Evolutionary conservation across 1,139 yeast species (phyloP).

Genomic region (Hyphopichia burtonii): DNA sequence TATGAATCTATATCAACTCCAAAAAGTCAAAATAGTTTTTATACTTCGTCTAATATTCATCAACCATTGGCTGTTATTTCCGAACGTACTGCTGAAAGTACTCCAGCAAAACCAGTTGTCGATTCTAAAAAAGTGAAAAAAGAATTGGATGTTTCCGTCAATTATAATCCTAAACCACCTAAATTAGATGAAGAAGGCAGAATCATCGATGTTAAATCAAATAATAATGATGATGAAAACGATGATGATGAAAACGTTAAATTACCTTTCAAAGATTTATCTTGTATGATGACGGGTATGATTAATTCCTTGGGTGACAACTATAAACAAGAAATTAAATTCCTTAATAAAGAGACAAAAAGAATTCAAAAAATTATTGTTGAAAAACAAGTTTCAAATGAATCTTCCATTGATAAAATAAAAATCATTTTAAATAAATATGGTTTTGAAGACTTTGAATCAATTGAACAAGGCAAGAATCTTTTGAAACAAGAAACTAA

Average conservation of each 20-base stretch:
- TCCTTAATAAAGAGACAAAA: constrained; percentile 19
- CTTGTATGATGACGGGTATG: constrained; percentile 41
- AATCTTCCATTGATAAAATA: constrained; percentile 14
- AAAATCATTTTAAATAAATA: constrained; percentile 17
- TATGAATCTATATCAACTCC: constrained; percentile 36
- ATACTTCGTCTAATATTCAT: constrained; percentile 13
- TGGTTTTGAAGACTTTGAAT: constrained; percentile 24
- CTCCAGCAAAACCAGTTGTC: constrained; percentile 15
- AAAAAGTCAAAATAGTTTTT: constrained; percentile 8
- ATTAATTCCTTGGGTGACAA: constrained; percentile 45
- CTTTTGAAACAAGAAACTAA: constrained; percentile 20
- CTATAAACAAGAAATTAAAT: constrained; percentile 26
- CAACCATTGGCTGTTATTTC: constrained; percentile 40
- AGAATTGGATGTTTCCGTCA: constrained; percentile 5
- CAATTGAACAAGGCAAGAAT: constrained; percentile 29
- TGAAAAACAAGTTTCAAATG: constrained; percentile 18
- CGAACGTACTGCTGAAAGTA: constrained; percentile 34
- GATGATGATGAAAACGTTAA: constrained; percentile 7
- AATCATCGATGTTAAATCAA: constrained; percentile 13
- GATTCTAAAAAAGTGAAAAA: constrained; percentile 4
- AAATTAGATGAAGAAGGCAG: constrained; percentile 31
- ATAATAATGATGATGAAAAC: constrained; percentile 1
- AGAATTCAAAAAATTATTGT: constrained; percentile 18
- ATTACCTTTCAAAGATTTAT: constrained; percentile 32
- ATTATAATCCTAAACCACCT: constrained; percentile 36